Percentiles rank a stretch among this genome's conserved stretches.
Evolutionary conservation across 495 filamentous ascomycete species (phyloP).

Genomic region (Cudoniella acicularis): DNA sequence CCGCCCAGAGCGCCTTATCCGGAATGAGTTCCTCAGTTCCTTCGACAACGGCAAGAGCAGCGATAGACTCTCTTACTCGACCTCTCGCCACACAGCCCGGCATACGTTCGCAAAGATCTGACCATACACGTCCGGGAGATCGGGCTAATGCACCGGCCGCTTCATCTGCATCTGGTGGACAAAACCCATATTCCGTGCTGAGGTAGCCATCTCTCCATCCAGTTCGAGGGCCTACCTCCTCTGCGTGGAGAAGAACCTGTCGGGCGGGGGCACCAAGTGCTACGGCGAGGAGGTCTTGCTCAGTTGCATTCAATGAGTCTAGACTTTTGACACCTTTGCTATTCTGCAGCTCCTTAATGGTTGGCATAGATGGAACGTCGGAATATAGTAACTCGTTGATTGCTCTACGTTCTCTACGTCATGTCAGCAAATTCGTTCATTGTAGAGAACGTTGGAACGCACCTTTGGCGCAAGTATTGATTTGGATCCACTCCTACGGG

Average conservation of each 20-base stretch:
- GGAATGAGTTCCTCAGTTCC: conserved; percentile 45
- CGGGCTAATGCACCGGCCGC: conserved; percentile 42
- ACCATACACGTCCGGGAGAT: conserved; percentile 49
- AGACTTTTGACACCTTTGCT: conserved; percentile 28
- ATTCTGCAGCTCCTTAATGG: conserved; percentile 25
- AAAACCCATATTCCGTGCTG: conserved; percentile 45
- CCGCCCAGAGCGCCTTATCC: conserved; percentile 49
- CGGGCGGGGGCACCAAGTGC: conserved; percentile 49
- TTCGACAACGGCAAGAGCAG: conserved; percentile 42
- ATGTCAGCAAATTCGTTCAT: neutral
- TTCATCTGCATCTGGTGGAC: conserved; percentile 45
- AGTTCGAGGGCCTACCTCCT: conserved; percentile 45
- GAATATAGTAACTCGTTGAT: conserved; percentile 36
- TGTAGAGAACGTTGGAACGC: neutral
- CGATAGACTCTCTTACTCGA: conserved; percentile 43
- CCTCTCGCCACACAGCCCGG: conserved; percentile 47
- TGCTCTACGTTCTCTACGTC: conserved; percentile 30
- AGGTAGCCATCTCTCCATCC: conserved; percentile 54
- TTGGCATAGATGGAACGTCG: conserved; percentile 32
- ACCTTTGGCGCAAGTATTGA: conserved; percentile 32
- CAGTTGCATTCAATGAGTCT: conserved; percentile 40
- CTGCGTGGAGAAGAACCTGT: conserved; percentile 47
- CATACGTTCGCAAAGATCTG: conserved; percentile 50
- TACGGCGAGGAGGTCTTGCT: conserved; percentile 44
- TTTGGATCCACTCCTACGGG: conserved; percentile 32